These are phyloP conservation scores for Cryomyces minteri DNA, from an alignment of 495 filamentous ascomycete species.

Conservation along the genomic window DNA sequence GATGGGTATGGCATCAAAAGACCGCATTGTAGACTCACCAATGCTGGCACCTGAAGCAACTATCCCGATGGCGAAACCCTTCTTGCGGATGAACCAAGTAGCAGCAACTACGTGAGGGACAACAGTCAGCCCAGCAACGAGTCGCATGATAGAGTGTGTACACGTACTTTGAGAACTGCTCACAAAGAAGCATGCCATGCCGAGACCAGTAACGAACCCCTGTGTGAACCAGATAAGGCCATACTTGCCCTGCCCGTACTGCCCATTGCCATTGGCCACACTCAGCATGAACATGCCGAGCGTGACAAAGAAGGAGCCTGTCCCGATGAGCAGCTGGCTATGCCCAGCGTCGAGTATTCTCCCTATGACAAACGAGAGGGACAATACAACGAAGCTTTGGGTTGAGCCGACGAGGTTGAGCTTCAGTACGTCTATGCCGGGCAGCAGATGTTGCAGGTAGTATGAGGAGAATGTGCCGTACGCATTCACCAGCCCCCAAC, in stretches of 20 bases:
- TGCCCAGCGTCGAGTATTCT: conserved; percentile 24
- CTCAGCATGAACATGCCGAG: conserved; percentile 20
- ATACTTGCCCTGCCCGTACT: conserved; percentile 14
- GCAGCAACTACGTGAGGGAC: conserved; percentile 13
- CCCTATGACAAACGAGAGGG: conserved; percentile 19
- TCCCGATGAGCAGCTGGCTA: conserved; percentile 11
- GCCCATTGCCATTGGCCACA: conserved; percentile 9
- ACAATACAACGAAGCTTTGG: conserved; percentile 19
- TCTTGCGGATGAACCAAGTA: conserved; percentile 22
- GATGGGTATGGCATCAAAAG: no score
- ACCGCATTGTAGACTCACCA: conserved; percentile 1
- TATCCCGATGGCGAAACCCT: conserved; percentile 23
- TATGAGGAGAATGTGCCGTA: conserved; percentile 24
- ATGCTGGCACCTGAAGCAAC: conserved; percentile 25
- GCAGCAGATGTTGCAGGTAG: conserved; percentile 20
- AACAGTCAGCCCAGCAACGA: neutral
- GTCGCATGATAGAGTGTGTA: neutral
- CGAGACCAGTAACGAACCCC: conserved; percentile 21
- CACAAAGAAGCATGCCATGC: conserved; percentile 28
- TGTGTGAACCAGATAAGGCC: conserved; percentile 19
- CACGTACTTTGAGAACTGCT: conserved; percentile 22
- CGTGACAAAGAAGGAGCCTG: conserved; percentile 16
- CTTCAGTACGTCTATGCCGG: conserved; percentile 9
- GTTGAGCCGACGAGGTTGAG: conserved; percentile 24
- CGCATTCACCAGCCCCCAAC: conserved; percentile 23